Base-by-base conservation (phyloP, 2,329 filamentous ascomycete species). In the Parasarocladium wereldwijsianum region DNA sequence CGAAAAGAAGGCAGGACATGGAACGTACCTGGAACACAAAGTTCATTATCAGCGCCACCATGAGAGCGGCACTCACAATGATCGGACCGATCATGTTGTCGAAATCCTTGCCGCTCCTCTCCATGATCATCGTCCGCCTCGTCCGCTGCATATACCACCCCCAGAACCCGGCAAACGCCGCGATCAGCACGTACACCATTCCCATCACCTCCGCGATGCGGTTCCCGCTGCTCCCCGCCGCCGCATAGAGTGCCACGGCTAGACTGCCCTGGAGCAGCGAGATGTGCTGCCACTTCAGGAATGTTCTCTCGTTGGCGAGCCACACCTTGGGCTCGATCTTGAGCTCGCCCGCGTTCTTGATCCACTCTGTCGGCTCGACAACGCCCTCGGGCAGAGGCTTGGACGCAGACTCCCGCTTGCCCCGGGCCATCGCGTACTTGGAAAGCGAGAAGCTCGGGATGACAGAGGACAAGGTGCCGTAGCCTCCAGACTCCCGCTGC, bases 281-380 rank as follows among this genome's bases (percentile, higher is more conserved):
- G 45, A 98, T 85, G 52, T 96, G 86, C 60, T 96, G 83, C 90
- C 90, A 98, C 55, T 94, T 96, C 54, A 98, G 77, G 50, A 94
- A 98, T 0, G 90, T 98, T 37, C 90, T 78, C 58, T 98, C 87
- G 54, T 98, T 98, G 32, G 90, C 90, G 34, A 98, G 76, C 87
- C 90, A 98, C 17, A 98, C 87, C 57, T 98, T 98, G 37, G 84
- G 85, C 58, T 98, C 90, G 34, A 98, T 84, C 48, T 85, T 80
- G 39, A 96, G 69, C 20, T 85, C 81, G 3, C 90, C 87, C 19
- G 79, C 70, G 54, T 98, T 92, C 61, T 98, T 98, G 63, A 98
- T 82, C 76, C 87, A 92, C 40, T 74, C 66, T 7, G 69, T 72
- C 2, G 90, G 90, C 47, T 92, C 76, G 14, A 70, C 70, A n/a